Evolutionary conservation across 352 stramenopile genomes (phyloP), one percentile per base, ranked within the genome.

Genomic region (Pythium aphanidermatum): DNA sequence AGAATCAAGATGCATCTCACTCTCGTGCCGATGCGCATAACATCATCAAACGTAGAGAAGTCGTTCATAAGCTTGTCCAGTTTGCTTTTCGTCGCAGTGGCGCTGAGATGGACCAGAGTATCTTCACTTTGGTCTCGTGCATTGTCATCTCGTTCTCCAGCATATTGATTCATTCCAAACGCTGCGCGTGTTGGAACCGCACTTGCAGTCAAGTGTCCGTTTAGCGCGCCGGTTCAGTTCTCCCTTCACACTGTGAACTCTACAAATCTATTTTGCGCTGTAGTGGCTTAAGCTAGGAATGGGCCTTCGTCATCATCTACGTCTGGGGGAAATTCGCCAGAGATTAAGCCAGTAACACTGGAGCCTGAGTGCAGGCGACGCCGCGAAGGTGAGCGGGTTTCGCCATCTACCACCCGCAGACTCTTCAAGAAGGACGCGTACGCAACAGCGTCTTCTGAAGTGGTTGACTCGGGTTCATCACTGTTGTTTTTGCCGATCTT

Each of bases 41-140:
- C 72, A 28, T 89, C 74, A 65, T 95, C 81, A 46, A 95, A 95
- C 13, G 63, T 73, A 9, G 78, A 77, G 54, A 95, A 95, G 52
- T 80, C 75, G 35, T 65, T 74, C 73, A 95, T 91, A 56, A 95
- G 80, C 33, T 83, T 77, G 34, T 88, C 71, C 14, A 95, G 66
- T 49, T 91, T 92, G 51, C 60, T 74, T 51, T 87, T 86, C 10
- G 82, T 94, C 19, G 80, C 74, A 17, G 76, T 89, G 32, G 74
- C 65, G 24, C 68, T 66, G 55, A 87, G 68, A 37, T 76, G 58
- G 43, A 52, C 55, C 12, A 67, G 54, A 14, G 52, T 44, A 2
- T 60, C 53, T 2, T 45, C 52, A 24, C 32, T 54, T 28, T 51
- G 51, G 20, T 53, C 46, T 2, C 37, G 28, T 24, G 27, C 1